Evolutionary conservation across 2,329 filamentous ascomycete genomes (phyloP).

Genomic region (Aspergillus pseudoviridinutans): DNA sequence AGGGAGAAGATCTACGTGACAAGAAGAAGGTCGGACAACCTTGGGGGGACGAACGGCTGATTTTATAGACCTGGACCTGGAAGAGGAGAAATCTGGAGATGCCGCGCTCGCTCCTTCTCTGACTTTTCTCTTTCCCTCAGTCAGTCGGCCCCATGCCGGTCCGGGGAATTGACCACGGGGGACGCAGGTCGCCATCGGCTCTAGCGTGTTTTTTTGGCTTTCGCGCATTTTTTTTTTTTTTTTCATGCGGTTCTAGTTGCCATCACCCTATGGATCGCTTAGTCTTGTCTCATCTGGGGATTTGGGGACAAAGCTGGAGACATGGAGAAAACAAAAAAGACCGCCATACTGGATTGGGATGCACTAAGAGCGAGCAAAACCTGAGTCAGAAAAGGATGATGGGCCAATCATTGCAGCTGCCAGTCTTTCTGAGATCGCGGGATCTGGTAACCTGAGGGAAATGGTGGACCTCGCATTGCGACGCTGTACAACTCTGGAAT

Average conservation of each 20-base stretch:
- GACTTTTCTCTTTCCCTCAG: neutral
- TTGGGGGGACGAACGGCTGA: neutral
- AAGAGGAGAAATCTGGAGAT: slow-evolving; percentile 1
- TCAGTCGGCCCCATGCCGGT: neutral
- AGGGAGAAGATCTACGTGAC: neutral
- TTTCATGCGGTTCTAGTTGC: neutral
- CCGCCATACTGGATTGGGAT: neutral
- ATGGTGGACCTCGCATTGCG: neutral
- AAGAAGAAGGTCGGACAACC: neutral
- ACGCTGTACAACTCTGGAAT: neutral
- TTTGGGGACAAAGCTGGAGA: neutral
- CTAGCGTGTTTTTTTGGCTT: neutral
- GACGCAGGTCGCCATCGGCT: neutral
- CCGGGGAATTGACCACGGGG: neutral
- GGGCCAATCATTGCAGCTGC: neutral
- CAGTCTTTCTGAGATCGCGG: neutral
- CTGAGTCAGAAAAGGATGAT: neutral
- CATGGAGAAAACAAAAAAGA: neutral
- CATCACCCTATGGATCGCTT: neutral
- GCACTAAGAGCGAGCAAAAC: neutral
- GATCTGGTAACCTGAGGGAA: neutral
- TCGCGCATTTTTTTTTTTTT: neutral
- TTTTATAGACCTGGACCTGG: neutral
- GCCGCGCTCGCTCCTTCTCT: neutral
- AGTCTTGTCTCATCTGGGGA: neutral